Evolutionary conservation across 441 rosid species (phyloP).

Genomic region (Adansonia grandidieri): DNA sequence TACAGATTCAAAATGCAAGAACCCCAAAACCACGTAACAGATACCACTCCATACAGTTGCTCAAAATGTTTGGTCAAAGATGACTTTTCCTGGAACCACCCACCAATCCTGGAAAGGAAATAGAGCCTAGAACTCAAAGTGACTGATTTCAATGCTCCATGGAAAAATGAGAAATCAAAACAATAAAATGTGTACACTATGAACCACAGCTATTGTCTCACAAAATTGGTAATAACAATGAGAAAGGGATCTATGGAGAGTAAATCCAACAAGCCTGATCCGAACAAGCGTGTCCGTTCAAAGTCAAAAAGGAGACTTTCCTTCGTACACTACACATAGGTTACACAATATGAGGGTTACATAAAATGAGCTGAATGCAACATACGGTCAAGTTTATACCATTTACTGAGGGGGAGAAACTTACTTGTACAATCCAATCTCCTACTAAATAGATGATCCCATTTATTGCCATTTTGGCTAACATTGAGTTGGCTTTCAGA

Average conservation of each 20-base stretch:
- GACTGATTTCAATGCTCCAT: constrained; percentile 31
- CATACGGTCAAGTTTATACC: neutral
- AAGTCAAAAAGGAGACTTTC: constrained; percentile 80
- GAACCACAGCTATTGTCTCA: constrained; percentile 53
- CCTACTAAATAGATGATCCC: constrained; percentile 85
- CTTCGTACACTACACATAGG: constrained; percentile 74
- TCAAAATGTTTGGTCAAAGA: constrained; percentile 89
- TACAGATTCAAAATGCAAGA: constrained; percentile 73
- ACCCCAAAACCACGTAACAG: constrained; percentile 66
- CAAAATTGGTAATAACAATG: constrained; percentile 92
- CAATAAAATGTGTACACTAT: constrained; percentile 15
- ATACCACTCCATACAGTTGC: constrained; percentile 86
- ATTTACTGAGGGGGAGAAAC: neutral
- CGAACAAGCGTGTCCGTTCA: constrained; percentile 64
- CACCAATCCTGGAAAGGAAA: constrained; percentile 89
- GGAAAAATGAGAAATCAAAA: constrained; percentile 19
- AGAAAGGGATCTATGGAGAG: constrained; percentile 93
- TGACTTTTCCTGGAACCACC: constrained; percentile 92
- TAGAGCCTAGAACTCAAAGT: constrained; percentile 56
- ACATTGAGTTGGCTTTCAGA: constrained; percentile 79
- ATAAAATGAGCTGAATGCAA: constrained; percentile 16
- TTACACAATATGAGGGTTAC: too few relatives aligned
- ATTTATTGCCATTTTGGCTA: constrained; percentile 95
- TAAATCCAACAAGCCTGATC: constrained; percentile 94
- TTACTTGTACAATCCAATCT: constrained; percentile 97